Base-by-base conservation (phyloP, 2,329 filamentous ascomycete species). In the Colletotrichum musicola region DNA sequence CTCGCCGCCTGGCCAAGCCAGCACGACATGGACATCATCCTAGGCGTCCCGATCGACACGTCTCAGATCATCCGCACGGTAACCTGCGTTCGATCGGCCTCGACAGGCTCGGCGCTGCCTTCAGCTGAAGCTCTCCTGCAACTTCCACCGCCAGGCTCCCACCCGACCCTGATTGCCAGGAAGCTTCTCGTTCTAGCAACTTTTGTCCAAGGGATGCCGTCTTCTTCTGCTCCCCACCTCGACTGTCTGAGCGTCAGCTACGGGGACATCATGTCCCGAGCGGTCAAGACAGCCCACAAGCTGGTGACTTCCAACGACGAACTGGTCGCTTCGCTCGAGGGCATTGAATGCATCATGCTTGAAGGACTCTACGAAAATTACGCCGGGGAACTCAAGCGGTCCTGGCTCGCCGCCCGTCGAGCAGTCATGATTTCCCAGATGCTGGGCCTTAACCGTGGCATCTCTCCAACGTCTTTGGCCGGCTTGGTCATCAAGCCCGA, bases 281-380 rank as follows among this genome's bases (percentile, higher is more conserved):
- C 76, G 0, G 73, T 80, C 2, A 74, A 78, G 14, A 73, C 74
- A 0, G 77, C 76, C 1, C 76, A 73, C 13, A 75, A 72, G 5
- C 70, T 79, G 7, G 80, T 89, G 1, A 84, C 82, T 0, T 78
- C 77, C 14, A 81, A 86, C 27, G 82, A 87, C 58, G 81, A 82
- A 2, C 73, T 88, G 0, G 72, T 83, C 0, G 76, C 75, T 25
- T 82, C 80, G 0, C 46, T 86, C 1, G 84, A 87, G 60, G 83
- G 84, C 0, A 73, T 88, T 6, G 83, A 87, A 66, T 85, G 83
- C 59, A 71, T 88, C n/a, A 78, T 86, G 71, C 76, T 87, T 0
- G 81, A 86, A 69, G 78, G 78, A 13, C 76, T 85, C 22, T 85
- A 82, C 70, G 76, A 83, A 6, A 81, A 81, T 30, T 86, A 86